Percentiles rank a stretch among this genome's conserved stretches.
Conservation (phyloP, 306 rosid genomes). For the Lupinus albus region DNA sequence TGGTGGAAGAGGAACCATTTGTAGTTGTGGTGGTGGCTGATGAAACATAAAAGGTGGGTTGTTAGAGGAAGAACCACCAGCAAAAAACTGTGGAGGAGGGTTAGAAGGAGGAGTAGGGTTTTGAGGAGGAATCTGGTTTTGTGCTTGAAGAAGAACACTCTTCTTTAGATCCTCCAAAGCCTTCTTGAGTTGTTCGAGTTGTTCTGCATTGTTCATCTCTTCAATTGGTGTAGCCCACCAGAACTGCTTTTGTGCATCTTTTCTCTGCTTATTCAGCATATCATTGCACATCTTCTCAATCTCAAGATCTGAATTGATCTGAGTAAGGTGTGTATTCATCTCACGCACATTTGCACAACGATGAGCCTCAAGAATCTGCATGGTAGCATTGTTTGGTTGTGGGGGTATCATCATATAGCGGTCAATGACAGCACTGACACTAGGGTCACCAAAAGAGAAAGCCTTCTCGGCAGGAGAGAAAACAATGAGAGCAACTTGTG, state of each 20-base stretch:
- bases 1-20: neutral
- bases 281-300: neutral
- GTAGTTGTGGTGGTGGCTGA: no score
- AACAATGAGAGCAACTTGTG: conserved; percentile 39
- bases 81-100: conserved; percentile 10
- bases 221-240: conserved; percentile 36
- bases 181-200: neutral
- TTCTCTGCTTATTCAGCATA: neutral
- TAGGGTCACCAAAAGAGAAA: conserved; percentile 49
- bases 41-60: neutral
- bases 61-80: neutral
- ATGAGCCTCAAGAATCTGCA: conserved; percentile 38
- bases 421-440: conserved; percentile 13
- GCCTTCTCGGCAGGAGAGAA: conserved; percentile 47
- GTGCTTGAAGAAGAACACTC: neutral
- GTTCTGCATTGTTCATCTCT: neutral
- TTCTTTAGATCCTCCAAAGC: conserved; percentile 9
- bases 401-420: conserved; percentile 24
- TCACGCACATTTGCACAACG: conserved; percentile 38
- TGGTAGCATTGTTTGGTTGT: neutral
- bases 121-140: neutral
- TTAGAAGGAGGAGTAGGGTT: neutral
- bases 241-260: neutral
- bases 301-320: neutral
- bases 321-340: conserved; percentile 30